Conservation (phyloP, 176 grass and related monocot genomes). For the Stipa capillata region DNA sequence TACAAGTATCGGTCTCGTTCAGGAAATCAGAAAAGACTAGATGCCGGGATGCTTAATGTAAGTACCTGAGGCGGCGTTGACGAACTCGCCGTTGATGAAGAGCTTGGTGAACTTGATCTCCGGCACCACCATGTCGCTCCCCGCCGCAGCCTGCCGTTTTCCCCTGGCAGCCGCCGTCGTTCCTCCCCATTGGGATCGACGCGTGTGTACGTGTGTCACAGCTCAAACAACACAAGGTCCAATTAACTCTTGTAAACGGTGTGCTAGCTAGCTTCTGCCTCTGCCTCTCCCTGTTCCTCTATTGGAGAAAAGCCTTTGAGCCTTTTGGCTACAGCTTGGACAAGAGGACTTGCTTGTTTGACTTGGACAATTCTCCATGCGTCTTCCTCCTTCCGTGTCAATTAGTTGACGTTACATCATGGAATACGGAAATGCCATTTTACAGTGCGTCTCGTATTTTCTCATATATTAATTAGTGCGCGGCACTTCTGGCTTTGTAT, state of each 20-base stretch:
- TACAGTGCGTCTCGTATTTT: too few species aligned
- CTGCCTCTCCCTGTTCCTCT: too few species aligned
- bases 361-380: background rate
- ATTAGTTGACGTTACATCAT: background rate
- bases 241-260: background rate
- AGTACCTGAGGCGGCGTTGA: slow-evolving; percentile 59
- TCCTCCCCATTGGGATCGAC: slow-evolving; percentile 9
- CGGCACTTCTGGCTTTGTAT: too few species aligned
- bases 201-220: background rate
- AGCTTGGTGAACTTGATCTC: slow-evolving; percentile 84
- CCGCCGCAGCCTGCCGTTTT: background rate
- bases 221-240: background rate
- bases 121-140: slow-evolving; percentile 22
- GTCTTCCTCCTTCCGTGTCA: background rate
- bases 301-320: background rate
- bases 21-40: background rate
- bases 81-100: slow-evolving; percentile 80
- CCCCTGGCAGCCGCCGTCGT: background rate
- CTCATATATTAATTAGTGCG: too few species aligned
- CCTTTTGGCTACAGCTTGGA: background rate
- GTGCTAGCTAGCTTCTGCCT: background rate
- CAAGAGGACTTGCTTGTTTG: background rate
- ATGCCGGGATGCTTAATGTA: background rate
- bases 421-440: background rate
- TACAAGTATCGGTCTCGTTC: background rate